Evolutionary conservation across 345 rosid species (phyloP).

Genomic region (Tarenaya hassleriana): DNA sequence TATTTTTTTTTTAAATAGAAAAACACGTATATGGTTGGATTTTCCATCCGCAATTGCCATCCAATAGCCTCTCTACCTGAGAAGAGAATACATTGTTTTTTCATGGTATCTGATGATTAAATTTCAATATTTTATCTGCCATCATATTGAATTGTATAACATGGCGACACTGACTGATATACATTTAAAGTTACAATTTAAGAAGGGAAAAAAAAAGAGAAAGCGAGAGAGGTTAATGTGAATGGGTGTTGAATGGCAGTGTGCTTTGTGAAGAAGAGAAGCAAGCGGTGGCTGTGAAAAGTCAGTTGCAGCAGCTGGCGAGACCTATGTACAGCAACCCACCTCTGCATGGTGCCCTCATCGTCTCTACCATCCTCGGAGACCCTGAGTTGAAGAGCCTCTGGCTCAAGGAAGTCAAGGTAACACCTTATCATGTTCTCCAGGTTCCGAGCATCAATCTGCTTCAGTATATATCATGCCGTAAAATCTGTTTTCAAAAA

Average conservation of each 20-base stretch:
- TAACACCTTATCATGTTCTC: conserved; percentile 23
- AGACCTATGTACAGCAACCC: conserved; percentile 99
- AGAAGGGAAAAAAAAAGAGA: too few relatives aligned
- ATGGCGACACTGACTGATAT: too few relatives aligned
- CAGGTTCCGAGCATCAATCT: conserved; percentile 1
- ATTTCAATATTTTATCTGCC: too few relatives aligned
- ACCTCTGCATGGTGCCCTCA: conserved; percentile 80
- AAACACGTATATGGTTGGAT: too few relatives aligned
- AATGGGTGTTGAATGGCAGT: conserved; percentile 33
- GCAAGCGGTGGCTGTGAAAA: conserved; percentile 76
- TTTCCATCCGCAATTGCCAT: too few relatives aligned
- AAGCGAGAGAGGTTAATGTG: too few relatives aligned
- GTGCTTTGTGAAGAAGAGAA: conserved; percentile 78
- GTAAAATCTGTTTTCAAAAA: conserved; percentile 8
- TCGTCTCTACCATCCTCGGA: conserved; percentile 75
- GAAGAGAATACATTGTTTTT: too few relatives aligned
- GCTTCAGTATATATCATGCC: conserved; percentile 2
- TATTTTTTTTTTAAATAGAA: too few relatives aligned
- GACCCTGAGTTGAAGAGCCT: conserved; percentile 67
- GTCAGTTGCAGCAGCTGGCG: conserved; percentile 95
- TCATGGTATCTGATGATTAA: too few relatives aligned
- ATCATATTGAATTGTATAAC: too few relatives aligned
- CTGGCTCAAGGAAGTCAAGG: conserved; percentile 96
- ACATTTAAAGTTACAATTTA: neutral
- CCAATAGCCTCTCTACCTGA: too few relatives aligned